Base-by-base conservation (phyloP, 176 grass and related monocot genomes). In the Musa troglodytarum region DNA sequence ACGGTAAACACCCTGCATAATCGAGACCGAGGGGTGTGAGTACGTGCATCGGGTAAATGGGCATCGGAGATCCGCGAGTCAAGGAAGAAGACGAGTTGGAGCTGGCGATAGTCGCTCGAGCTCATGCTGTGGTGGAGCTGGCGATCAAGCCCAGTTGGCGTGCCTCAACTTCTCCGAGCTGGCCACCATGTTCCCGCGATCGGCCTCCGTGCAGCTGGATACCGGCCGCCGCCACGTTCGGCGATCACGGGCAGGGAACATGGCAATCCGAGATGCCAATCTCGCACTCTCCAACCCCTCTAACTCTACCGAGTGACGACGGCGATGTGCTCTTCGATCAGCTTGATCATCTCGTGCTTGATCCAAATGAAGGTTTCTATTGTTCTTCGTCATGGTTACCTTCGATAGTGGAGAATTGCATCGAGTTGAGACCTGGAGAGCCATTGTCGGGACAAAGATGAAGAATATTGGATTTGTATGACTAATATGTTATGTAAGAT, bases 1-100 rank as follows among this genome's bases (percentile, higher is more conserved):
- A 96, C 2, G 86, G 86, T 23, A 96, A 92, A 74, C 89, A 96
- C 82, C 86, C 86, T 50, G 78, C 78, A 63, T 96, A 34, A 34
- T 34, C 34, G 34, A 34, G 34, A 86, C 75, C 84, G 86, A 63
- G 92, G 92, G n/a, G 89, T 96, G 61, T 80, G 92, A 75, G 92
- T 96, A 89, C 86, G 92, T 23, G 83, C 79, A 74, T 96, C 89
- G 92, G 92, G 92, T n/a, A 96, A 96, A 85, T 96, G 92, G 92
- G 92, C 92, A 10, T 92, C 92, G 20, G 89, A 96, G 85, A 96
- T 96, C 78, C 86, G 89, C 50, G 92, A 96, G 82, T 89, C 92
- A 22, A 77, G 84, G 22, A 96, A 96, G 82, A 96, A 96, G 82
- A 92, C 92, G 10, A 81, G 92, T 22, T 22, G 22, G 22, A 22